Evolutionary conservation across 768 basidiomycete genomes (phyloP), one percentile per base, ranked within the genome.

Genomic region (Pluteus cervinus): DNA sequence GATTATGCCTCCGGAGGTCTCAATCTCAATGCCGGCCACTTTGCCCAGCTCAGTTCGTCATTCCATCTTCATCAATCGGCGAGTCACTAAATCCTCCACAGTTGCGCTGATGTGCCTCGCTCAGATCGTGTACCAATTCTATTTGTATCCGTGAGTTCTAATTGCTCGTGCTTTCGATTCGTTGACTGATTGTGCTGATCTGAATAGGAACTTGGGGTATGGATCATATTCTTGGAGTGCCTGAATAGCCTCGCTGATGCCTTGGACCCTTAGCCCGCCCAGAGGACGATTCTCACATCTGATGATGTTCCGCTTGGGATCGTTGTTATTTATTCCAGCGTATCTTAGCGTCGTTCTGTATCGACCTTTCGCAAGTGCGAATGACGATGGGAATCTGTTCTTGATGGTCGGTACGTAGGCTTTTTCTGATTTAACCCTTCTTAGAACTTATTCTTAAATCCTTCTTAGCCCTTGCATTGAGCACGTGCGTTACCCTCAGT

Each of bases 101-200:
- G 87, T 87, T 54, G 88, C 87, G 5, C 50, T 94, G 39, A 94
- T 96, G 92, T 93, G 89, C 58, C 69, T 91, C n/a, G 86, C 81
- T 43, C 91, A 93, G 57, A 86, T 96, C 36, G 78, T 81, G 24
- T 94, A 92, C 54, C 92, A 92, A 52, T 92, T 90, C 54, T 79
- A 88, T 53, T 71, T 89, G 24, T 91, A 91, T 68, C 87, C 87
- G 85, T 90, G 53, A 60, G 86, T 70, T 30, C 25, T 16, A 16
- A 2, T 28, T 25, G 24, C 20, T 15, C 36, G 29, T 35, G 28
- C 22, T 26, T 32, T 28, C 15, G 33, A 32, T 29, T 26, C 39
- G 21, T n/a, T 24, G 33, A 18, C 40, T 28, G 39, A 17, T 24
- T 44, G n/a, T 15, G 16, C 21, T 40, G 14, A 14, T 34, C 16